phyloP scores from a whole-genome alignment of 2,329 filamentous ascomycete genomes.

The Diaporthe humulicola region DNA sequence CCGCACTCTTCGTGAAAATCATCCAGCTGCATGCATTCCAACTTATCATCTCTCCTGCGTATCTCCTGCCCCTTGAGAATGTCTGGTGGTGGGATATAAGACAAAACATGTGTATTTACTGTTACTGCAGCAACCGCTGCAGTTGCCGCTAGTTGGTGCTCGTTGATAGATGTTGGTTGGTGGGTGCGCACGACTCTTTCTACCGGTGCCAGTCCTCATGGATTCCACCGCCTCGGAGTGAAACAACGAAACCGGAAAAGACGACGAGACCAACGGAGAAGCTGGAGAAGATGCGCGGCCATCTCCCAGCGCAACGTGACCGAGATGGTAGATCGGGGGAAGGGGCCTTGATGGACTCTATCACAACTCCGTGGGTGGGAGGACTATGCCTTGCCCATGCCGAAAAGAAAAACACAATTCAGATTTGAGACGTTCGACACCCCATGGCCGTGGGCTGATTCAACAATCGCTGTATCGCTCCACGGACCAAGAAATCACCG shows the following conservation, averaged over 20 bases:
- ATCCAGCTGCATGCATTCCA: background rate
- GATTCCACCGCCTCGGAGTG: background rate
- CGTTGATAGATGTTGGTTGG: background rate
- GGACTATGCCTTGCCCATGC: background rate
- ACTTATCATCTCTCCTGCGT: background rate
- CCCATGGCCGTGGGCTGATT: background rate
- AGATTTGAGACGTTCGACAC: background rate
- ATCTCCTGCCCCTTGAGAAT: background rate
- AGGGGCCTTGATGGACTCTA: background rate
- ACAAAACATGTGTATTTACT: constrained; percentile 1
- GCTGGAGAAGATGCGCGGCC: background rate
- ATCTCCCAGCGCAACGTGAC: too few species aligned
- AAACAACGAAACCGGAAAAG: background rate
- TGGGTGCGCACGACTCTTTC: background rate
- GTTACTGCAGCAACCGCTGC: background rate
- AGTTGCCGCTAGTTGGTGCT: background rate
- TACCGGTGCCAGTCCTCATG: background rate
- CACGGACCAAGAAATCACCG: background rate
- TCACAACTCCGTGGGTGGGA: background rate
- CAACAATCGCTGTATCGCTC: background rate
- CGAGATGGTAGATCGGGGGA: background rate
- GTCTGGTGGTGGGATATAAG: background rate
- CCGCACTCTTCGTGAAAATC: too few species aligned
- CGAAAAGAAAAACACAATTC: background rate
- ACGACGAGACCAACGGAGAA: background rate